A percentile compares a stretch with the other conserved stretches of the same genome.
These are phyloP conservation scores for Excoecaria agallocha DNA, from an alignment of 345 rosid genomes.

Conservation along the genomic window DNA sequence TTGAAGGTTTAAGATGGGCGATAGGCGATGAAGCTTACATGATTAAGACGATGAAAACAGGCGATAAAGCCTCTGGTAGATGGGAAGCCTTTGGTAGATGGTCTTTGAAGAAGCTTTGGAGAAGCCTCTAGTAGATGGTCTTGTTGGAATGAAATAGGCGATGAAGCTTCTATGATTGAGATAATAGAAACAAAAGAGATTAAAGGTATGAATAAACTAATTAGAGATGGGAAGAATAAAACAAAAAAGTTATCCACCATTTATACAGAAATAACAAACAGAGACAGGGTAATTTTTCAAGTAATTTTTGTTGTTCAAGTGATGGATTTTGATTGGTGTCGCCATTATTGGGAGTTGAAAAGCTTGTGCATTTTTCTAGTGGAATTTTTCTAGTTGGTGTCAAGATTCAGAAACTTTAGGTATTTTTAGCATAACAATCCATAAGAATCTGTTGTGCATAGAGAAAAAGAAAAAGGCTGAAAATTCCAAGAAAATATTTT, in stretches of 20 bases:
- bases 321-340: too few species aligned
- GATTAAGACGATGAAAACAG: constrained; percentile 60
- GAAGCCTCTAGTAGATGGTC: too few species aligned
- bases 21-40: constrained; percentile 78
- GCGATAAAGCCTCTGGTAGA: constrained; percentile 61
- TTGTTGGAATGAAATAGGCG: constrained; percentile 44
- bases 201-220: too few species aligned
- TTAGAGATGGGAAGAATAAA: too few species aligned
- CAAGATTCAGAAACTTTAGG: neutral
- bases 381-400: too few species aligned
- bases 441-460: constrained; percentile 1
- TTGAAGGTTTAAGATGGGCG: constrained; percentile 67
- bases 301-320: too few species aligned
- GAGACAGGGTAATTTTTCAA: too few species aligned
- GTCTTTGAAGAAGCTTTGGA: neutral
- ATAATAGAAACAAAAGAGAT: too few species aligned
- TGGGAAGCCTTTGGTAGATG: constrained; percentile 32
- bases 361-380: too few species aligned
- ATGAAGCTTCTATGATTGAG: constrained; percentile 25
- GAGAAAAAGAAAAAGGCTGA: neutral
- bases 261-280: too few species aligned
- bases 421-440: neutral
- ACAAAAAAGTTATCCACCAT: too few species aligned
- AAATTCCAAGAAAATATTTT: neutral
- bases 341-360: too few species aligned